phyloP scores from a whole-genome alignment of 1,284 basidiomycete genomes.

The Ceratorhiza oryzae-sativae region DNA sequence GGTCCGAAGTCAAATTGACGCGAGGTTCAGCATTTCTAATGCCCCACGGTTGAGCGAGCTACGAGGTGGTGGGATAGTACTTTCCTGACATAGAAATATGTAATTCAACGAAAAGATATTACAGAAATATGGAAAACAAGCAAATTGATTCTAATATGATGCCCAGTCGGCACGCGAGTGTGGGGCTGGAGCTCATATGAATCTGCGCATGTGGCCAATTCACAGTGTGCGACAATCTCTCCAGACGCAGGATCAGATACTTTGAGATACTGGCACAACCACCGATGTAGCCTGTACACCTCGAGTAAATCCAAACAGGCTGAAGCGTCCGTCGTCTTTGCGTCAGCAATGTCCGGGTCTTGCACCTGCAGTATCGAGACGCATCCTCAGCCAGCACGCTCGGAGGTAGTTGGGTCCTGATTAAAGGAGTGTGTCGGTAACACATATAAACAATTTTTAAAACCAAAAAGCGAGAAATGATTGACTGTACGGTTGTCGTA shows the following conservation, averaged over 20 bases:
- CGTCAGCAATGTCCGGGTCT: background rate
- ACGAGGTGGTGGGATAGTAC: background rate
- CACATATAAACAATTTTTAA: too few relatives aligned
- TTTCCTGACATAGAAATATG: background rate
- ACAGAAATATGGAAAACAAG: background rate
- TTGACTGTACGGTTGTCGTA: too few relatives aligned
- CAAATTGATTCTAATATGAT: background rate
- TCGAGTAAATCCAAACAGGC: background rate
- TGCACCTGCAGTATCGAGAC: background rate
- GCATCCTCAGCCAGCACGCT: too few relatives aligned
- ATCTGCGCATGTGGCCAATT: too few relatives aligned
- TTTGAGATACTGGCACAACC: too few relatives aligned
- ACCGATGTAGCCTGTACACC: background rate
- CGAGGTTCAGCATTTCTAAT: constrained; percentile 1
- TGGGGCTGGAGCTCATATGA: too few relatives aligned
- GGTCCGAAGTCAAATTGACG: background rate
- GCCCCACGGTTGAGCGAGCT: background rate
- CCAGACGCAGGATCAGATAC: too few relatives aligned
- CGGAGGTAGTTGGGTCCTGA: too few relatives aligned
- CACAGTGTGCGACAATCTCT: too few relatives aligned
- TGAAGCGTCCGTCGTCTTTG: background rate
- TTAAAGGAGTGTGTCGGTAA: too few relatives aligned
- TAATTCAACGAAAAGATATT: background rate
- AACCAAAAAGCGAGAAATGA: too few relatives aligned
- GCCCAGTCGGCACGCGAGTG: background rate